A percentile compares a stretch with the other conserved stretches of the same genome.
Conservation (phyloP, 805 yeast genomes). For the Candida parachauliodes region DNA sequence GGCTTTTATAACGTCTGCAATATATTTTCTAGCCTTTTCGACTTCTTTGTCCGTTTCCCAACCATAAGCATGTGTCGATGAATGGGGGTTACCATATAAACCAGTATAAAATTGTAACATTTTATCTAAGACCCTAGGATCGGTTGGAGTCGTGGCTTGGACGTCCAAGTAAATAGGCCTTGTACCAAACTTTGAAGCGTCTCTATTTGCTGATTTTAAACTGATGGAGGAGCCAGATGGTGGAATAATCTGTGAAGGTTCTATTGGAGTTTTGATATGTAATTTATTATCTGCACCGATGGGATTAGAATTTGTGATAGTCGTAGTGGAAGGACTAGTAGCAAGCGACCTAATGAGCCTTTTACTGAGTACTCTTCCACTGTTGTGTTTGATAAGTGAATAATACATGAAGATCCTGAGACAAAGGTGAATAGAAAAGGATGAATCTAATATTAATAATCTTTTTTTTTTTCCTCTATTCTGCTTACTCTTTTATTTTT, state of each 20-base stretch:
- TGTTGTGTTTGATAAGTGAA: background rate
- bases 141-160: constrained; percentile 98
- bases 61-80: constrained; percentile 94
- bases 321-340: constrained; percentile 9
- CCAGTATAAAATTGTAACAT: constrained; percentile 89
- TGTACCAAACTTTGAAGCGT: constrained; percentile 51
- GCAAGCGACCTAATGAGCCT: constrained; percentile 6
- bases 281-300: constrained; percentile 13
- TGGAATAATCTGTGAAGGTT: constrained; percentile 24
- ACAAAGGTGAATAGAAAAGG: background rate
- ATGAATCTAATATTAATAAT: background rate
- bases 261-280: constrained; percentile 18
- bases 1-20: constrained; percentile 84
- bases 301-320: constrained; percentile 2
- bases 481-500: background rate
- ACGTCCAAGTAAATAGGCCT: constrained; percentile 95
- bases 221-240: constrained; percentile 47
- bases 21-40: constrained; percentile 76
- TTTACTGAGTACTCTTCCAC: background rate
- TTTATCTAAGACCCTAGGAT: constrained; percentile 89
- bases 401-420: background rate
- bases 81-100: constrained; percentile 95
- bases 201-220: constrained; percentile 43
- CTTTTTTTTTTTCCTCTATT: background rate
- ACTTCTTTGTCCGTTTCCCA: constrained; percentile 97